A percentile compares a stretch with the other conserved stretches of the same genome.
Conservation (phyloP, 1,139 yeast genomes). For the Candida dubliniensis region DNA sequence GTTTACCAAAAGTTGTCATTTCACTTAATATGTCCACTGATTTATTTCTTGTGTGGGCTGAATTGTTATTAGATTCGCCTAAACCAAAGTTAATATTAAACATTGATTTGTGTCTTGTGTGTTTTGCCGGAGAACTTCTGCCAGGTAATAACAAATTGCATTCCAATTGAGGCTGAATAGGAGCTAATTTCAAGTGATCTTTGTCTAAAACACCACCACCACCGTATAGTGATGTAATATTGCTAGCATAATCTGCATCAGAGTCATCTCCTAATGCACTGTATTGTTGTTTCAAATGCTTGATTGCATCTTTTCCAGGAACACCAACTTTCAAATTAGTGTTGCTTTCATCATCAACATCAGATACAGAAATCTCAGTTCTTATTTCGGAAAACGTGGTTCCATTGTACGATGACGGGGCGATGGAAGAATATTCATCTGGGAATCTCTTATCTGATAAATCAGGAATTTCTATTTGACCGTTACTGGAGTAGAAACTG, state of each 20-base stretch:
- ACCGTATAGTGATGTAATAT: conserved; percentile 11
- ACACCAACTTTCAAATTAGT: conserved; percentile 29
- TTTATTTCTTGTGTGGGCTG: conserved; percentile 15
- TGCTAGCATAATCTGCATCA: conserved; percentile 28
- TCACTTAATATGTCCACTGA: conserved; percentile 13
- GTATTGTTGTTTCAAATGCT: conserved; percentile 29
- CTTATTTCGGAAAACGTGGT: conserved; percentile 31
- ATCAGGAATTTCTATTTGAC: conserved; percentile 49
- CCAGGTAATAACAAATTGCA: conserved; percentile 1
- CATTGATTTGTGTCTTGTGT: conserved; percentile 42
- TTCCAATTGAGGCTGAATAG: conserved; percentile 8
- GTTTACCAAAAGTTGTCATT: conserved; percentile 1
- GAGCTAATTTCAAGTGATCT: conserved; percentile 2
- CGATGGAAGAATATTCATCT: conserved; percentile 23
- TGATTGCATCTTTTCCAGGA: conserved; percentile 35
- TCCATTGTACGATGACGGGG: conserved; percentile 27
- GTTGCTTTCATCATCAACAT: conserved; percentile 21
- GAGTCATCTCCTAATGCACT: conserved; percentile 23
- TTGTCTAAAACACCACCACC: background rate
- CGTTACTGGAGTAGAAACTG: conserved; percentile 29
- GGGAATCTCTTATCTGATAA: conserved; percentile 25
- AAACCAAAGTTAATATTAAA: conserved; percentile 34
- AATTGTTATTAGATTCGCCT: background rate
- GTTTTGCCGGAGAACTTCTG: conserved; percentile 32
- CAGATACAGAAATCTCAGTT: conserved; percentile 22